Percentiles rank a stretch among this genome's conserved stretches.
Evolutionary conservation across 495 filamentous ascomycete species (phyloP).

Genomic region (Talaromyces adpressus): DNA sequence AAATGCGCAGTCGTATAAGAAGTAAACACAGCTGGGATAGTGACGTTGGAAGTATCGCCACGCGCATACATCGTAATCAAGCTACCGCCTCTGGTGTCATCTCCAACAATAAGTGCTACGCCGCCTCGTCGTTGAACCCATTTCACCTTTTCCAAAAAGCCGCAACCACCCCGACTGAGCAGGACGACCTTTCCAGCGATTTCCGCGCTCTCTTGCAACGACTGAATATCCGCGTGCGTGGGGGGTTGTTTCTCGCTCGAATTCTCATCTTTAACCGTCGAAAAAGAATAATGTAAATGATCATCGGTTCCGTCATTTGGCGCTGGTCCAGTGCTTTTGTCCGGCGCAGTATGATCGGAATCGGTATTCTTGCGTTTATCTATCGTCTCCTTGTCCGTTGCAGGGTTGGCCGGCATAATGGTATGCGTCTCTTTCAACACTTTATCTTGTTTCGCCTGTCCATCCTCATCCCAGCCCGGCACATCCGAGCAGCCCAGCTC

Average conservation of each 20-base stretch:
- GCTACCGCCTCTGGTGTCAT: constrained; percentile 76
- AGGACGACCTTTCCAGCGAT: constrained; percentile 89
- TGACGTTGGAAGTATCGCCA: constrained; percentile 89
- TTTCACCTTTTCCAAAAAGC: constrained; percentile 93
- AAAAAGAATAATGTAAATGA: constrained; percentile 67
- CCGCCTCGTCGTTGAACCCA: constrained; percentile 92
- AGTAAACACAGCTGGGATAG: constrained; percentile 90
- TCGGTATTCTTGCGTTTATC: constrained; percentile 3
- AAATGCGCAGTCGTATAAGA: constrained; percentile 92
- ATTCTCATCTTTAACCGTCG: constrained; percentile 39
- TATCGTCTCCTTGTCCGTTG: constrained; percentile 21
- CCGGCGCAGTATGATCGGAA: constrained; percentile 10
- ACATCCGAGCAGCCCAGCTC: constrained; percentile 98
- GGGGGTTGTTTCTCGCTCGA: constrained; percentile 33
- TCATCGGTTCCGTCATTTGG: constrained; percentile 85
- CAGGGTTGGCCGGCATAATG: constrained; percentile 10
- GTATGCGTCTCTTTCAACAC: constrained; percentile 4
- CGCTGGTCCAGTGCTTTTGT: constrained; percentile 14
- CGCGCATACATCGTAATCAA: constrained; percentile 95
- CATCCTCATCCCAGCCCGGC: constrained; percentile 70
- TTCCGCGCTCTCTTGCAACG: constrained; percentile 87
- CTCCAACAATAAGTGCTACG: constrained; percentile 85
- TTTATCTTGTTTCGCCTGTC: constrained; percentile 25
- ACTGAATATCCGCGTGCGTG: constrained; percentile 87
- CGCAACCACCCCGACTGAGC: constrained; percentile 86